These are phyloP conservation scores for Hordeum vulgare DNA, from an alignment of 176 grass and related monocot species.

Conservation along the genomic window DNA sequence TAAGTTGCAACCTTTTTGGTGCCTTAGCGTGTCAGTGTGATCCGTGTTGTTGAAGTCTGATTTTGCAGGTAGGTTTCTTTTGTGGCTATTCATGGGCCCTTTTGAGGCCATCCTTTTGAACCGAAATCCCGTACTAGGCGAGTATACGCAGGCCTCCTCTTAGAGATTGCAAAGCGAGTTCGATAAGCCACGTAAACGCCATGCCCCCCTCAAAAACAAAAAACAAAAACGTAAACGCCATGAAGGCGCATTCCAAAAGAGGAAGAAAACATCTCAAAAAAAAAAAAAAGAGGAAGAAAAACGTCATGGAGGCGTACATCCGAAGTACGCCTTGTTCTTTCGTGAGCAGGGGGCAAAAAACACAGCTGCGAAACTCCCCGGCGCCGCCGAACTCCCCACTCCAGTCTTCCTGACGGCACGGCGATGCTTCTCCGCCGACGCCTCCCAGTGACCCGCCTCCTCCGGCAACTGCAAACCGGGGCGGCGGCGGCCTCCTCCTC, in stretches of 20 bases:
- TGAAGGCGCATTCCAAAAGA: too few species aligned
- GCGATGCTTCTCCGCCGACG: slow-evolving; percentile 40
- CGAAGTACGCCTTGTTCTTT: slow-evolving; percentile 25
- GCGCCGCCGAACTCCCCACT: not conserved
- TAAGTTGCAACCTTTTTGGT: not conserved
- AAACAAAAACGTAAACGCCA: too few species aligned
- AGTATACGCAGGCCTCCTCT: not conserved
- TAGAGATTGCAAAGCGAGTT: not conserved
- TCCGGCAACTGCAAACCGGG: slow-evolving; percentile 11
- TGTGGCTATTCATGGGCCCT: not conserved
- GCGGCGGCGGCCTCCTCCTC: not conserved
- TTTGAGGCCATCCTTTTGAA: not conserved
- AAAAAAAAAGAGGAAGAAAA: too few species aligned
- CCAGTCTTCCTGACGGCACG: slow-evolving; percentile 5
- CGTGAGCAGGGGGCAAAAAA: slow-evolving; percentile 24
- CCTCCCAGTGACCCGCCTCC: slow-evolving; percentile 22
- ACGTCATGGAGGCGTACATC: too few species aligned
- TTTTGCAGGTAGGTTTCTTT: not conserved
- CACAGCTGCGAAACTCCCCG: not conserved
- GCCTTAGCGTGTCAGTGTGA: not conserved
- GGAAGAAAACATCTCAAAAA: too few species aligned
- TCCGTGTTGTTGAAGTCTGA: not conserved
- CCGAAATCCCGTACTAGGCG: not conserved
- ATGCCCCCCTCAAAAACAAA: too few species aligned
- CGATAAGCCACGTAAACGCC: too few species aligned